Base-by-base conservation (phyloP, 164 flowering plant genomes). In the Vitis cinerea region DNA sequence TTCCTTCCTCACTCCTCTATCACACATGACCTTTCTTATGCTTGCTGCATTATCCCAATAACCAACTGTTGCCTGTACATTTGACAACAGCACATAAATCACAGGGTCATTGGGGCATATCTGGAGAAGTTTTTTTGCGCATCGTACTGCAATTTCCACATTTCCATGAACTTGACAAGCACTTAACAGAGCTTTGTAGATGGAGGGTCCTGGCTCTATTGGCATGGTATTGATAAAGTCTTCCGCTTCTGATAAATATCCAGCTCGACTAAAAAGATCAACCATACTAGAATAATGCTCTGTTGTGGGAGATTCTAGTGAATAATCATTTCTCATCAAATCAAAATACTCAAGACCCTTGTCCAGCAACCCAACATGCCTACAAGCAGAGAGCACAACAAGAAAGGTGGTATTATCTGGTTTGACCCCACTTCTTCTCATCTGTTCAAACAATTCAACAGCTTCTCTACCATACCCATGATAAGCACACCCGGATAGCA, bases 221-320 rank as follows among this genome's bases (percentile, higher is more conserved):
- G 82, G 81, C 84, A 86, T 83, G 61, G 51, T 70, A 13, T 70
- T 65, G 13, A 86, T 61, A 50, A 86, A 85, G n/a, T 72, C 72
- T 69, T 83, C 88, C 50, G 88, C 90, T 71, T 82, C 87, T 56
- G 51, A 37, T 17, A 85, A 80, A 60, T 66, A 53, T 2, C 88
- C 88, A 11, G 90, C 84, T 71, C 85, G 78, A 59, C 85, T 77
- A 64, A 77, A 79, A n/a, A 86, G 75, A 76, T 85, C 82, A 54
- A 86, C 83, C 59, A 81, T 52, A 55, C 80, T 71, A 53, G 86
- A 82, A 66, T 82, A 83, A 62, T 87, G 90, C 64, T 87, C 88
- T 10, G 58, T 54, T 70, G 47, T 72, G 11, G 77, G 83, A 23
- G 74, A 66, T 59, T 60, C 80, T 37, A 68, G 12, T 6, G 52